Evolutionary conservation across 495 filamentous ascomycete species (phyloP), one percentile per base, ranked within the genome.

Genomic region (Trypethelium eluteriae): DNA sequence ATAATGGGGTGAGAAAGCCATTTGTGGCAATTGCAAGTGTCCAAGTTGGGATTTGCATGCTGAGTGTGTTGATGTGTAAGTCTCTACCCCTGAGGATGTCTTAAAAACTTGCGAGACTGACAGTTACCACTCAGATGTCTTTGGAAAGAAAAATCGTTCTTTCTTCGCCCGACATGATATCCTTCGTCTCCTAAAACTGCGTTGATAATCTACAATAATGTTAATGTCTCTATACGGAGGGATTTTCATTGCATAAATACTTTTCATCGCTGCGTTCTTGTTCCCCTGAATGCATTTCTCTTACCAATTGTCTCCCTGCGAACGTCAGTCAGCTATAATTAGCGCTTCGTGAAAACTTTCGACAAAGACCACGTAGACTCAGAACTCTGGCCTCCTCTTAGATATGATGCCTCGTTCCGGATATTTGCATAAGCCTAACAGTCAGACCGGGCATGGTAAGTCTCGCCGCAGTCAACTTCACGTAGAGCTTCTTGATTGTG

Each of bases 11-110:
- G 38, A 82, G 80, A 67, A 80, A 80, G 11, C 82, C 84, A 0
- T 95, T 97, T 78, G 84, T 87, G 62, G 80, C 83, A 25, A 79
- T 96, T 62, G 88, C 83, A 11, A 88, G 86, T 63, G 84, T 93
- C 14, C 92, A 97, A 76, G 80, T 93, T 5, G 86, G 79, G 0
- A 78, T 93, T 36, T 94, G 90, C 73, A 73, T 87, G 66, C 71
- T 90, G 68, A 89, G 81, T 63, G 81, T 96, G 67, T 88, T 89
- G 6, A 88, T 96, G 88, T 96, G 88, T 89, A 83, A 82, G 83
- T 82, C 69, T 47, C 12, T 70, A 44, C 36, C 9, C 62, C 16
- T 39, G 67, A 11, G 6, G n/a, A 39, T 65, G 25, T 49, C 38
- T 32, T 0, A 39, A 36, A 16, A 49, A 41, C n/a, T 53, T 35